phyloP scores from a whole-genome alignment of 202 grass and related monocot genomes.

The Cymbopogon flexuosus region DNA sequence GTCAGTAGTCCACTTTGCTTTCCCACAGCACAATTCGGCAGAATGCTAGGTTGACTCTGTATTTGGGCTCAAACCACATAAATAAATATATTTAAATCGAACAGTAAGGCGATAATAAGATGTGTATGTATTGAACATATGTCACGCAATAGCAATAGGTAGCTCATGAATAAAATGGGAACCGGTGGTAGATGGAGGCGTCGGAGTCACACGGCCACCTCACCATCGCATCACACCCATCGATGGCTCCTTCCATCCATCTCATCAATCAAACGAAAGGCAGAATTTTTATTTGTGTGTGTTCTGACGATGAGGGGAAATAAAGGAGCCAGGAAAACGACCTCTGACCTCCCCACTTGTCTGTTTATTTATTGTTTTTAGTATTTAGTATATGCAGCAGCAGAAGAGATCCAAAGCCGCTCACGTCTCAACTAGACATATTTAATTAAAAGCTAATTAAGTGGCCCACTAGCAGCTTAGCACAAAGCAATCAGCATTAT shows the following conservation, averaged over 20 bases:
- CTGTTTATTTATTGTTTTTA: background rate
- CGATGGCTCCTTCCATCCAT: too few relatives aligned
- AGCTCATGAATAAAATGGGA: too few relatives aligned
- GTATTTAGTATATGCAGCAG: background rate
- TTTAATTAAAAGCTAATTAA: background rate
- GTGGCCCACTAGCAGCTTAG: background rate
- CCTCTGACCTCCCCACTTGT: conserved; percentile 14
- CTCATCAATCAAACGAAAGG: too few relatives aligned
- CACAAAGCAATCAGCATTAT: background rate
- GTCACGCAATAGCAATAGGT: too few relatives aligned
- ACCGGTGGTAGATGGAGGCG: too few relatives aligned
- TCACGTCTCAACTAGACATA: conserved; percentile 23
- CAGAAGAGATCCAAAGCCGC: conserved; percentile 2
- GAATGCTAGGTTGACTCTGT: background rate
- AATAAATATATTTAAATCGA: too few relatives aligned
- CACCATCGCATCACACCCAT: too few relatives aligned
- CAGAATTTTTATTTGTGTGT: background rate
- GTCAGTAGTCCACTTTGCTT: background rate
- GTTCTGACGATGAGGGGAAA: background rate
- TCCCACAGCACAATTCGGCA: background rate
- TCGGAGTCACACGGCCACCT: too few relatives aligned
- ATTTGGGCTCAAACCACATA: background rate
- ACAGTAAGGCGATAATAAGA: too few relatives aligned
- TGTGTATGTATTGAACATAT: too few relatives aligned
- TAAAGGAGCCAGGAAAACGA: conserved; percentile 25